Evolutionary conservation across 495 filamentous ascomycete species (phyloP).

Genomic region (Podospora fimiseda): DNA sequence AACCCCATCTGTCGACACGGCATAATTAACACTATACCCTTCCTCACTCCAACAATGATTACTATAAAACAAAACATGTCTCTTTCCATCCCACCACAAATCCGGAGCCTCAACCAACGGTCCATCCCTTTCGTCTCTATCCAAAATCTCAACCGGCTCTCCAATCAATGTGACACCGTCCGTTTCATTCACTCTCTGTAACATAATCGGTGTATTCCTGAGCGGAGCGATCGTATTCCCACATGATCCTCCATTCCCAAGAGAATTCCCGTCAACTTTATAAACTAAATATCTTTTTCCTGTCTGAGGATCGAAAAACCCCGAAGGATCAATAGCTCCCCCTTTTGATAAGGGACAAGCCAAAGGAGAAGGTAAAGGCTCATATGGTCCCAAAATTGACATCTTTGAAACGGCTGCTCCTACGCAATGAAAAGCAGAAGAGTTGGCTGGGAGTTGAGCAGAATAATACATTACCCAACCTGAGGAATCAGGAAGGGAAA

Average conservation of each 20-base stretch:
- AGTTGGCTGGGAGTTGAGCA: constrained; percentile 34
- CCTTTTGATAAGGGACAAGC: constrained; percentile 47
- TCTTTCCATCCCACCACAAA: constrained; percentile 36
- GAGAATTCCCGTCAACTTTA: constrained; percentile 57
- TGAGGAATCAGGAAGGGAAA: constrained; percentile 36
- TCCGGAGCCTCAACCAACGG: constrained; percentile 58
- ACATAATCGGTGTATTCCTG: constrained; percentile 51
- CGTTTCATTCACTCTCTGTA: constrained; percentile 44
- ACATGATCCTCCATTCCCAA: constrained; percentile 53
- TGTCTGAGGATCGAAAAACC: constrained; percentile 43
- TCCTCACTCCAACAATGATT: constrained; percentile 49
- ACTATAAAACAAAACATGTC: constrained; percentile 57
- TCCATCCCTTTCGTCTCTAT: constrained; percentile 49
- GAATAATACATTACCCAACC: no score
- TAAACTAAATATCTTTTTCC: constrained; percentile 53
- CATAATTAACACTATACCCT: constrained; percentile 51
- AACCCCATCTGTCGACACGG: constrained; percentile 35
- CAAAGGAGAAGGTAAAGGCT: constrained; percentile 35
- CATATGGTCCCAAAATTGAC: constrained; percentile 48
- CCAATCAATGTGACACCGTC: constrained; percentile 51
- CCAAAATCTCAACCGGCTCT: constrained; percentile 46
- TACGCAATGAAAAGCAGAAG: constrained; percentile 45
- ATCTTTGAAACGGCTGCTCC: constrained; percentile 42
- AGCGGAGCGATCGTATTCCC: constrained; percentile 46
- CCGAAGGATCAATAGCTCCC: constrained; percentile 54